Percentiles rank a stretch among this genome's conserved stretches.
These are phyloP conservation scores for Stagonosporopsis tanaceti DNA, from an alignment of 2,329 filamentous ascomycete genomes.

Conservation along the genomic window DNA sequence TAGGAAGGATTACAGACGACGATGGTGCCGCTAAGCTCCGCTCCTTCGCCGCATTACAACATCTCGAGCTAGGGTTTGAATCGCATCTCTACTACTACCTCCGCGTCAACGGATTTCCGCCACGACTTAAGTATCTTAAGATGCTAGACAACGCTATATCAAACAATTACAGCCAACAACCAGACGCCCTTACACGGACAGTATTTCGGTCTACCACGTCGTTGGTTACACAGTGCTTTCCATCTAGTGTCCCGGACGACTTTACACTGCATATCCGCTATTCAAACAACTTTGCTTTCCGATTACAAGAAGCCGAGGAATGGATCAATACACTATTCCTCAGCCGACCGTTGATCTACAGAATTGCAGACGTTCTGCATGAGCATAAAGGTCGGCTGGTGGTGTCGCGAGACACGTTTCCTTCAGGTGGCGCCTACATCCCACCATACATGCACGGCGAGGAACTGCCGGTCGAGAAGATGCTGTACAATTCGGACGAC, in stretches of 20 bases:
- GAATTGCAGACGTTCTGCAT: constrained; percentile 33
- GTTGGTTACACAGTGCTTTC: constrained; percentile 28
- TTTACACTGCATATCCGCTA: constrained; percentile 35
- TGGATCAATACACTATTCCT: constrained; percentile 29
- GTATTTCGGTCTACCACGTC: constrained; percentile 27
- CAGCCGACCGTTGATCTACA: constrained; percentile 37
- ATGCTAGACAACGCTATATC: constrained; percentile 37
- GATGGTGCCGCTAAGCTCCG: constrained; percentile 31
- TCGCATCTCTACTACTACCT: constrained; percentile 39
- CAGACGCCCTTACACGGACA: constrained; percentile 25
- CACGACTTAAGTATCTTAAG: constrained; percentile 35
- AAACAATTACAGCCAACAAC: constrained; percentile 26
- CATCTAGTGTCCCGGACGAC: constrained; percentile 15
- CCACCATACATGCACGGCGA: constrained; percentile 49
- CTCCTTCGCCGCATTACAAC: constrained; percentile 34
- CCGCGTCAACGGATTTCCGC: constrained; percentile 33
- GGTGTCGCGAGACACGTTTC: constrained; percentile 37
- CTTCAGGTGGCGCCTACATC: constrained; percentile 30
- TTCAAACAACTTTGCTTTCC: constrained; percentile 22
- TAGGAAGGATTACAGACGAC: constrained; percentile 21
- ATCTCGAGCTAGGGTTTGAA: constrained; percentile 41
- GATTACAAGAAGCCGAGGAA: constrained; percentile 4
- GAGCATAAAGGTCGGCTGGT: constrained; percentile 32
- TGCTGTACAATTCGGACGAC: constrained; percentile 41
- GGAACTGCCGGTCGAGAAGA: constrained; percentile 35